Percentiles rank a stretch among this genome's conserved stretches.
phyloP scores from a whole-genome alignment of 306 rosid genomes.

The Cucurbita moschata region DNA sequence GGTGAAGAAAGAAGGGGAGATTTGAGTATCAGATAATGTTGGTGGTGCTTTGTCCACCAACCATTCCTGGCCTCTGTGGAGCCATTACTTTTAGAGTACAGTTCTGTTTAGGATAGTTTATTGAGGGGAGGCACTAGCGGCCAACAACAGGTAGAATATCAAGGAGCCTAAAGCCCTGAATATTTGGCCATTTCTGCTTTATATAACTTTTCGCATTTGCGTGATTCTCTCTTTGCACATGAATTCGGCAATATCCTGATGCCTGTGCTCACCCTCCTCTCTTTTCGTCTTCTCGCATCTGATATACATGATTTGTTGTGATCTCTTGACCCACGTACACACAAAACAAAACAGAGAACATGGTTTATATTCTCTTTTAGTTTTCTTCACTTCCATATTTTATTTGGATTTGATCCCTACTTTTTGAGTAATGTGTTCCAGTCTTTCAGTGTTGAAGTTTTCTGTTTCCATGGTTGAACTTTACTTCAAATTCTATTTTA shows the following conservation, averaged over 20 bases:
- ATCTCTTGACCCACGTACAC: not conserved
- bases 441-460: not conserved
- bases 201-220: not conserved
- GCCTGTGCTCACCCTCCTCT: not conserved
- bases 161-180: not conserved
- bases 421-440: not conserved
- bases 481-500: not conserved
- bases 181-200: not conserved
- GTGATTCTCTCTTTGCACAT: conserved; percentile 1
- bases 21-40: not conserved
- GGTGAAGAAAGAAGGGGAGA: not conserved
- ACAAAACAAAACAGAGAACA: not conserved
- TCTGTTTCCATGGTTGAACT: not conserved
- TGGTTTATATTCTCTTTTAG: not conserved
- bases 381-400: not conserved
- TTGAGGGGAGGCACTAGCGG: not conserved
- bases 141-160: not conserved
- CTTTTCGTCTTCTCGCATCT: not conserved
- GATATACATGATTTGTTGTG: not conserved
- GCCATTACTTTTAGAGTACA: not conserved
- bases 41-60: not conserved
- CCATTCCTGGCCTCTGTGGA: not conserved
- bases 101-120: not conserved
- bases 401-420: not conserved
- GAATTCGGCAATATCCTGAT: not conserved